A percentile compares a stretch with the other conserved stretches of the same genome.
phyloP scores from a whole-genome alignment of 352 stramenopile genomes.

The Pythium utonaiense region DNA sequence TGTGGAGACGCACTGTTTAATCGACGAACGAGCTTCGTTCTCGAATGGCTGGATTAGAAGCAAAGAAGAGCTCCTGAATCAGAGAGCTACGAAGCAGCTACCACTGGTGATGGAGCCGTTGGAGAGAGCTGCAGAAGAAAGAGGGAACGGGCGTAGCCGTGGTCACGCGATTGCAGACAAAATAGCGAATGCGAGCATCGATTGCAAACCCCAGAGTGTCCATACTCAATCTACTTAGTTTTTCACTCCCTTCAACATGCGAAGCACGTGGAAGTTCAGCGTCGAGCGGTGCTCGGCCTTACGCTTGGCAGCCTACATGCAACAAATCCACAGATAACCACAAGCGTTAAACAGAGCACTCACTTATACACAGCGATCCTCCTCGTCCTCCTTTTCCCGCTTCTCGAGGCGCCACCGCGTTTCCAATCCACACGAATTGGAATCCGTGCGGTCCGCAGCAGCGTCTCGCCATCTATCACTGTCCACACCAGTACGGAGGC shows the following conservation, averaged over 20 bases:
- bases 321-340: not conserved
- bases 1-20: too few relatives aligned
- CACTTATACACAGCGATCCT: too few relatives aligned
- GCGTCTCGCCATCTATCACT: not conserved
- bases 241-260: constrained; percentile 78
- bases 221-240: constrained; percentile 18
- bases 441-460: not conserved
- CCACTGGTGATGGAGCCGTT: too few relatives aligned
- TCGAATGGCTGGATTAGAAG: too few relatives aligned
- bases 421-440: not conserved
- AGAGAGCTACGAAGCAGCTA: too few relatives aligned
- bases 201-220: not conserved
- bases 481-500: not conserved
- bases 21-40: too few relatives aligned
- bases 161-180: too few relatives aligned
- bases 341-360: not conserved
- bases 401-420: not conserved
- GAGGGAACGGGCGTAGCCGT: too few relatives aligned
- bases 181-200: not conserved
- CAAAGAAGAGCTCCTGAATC: too few relatives aligned
- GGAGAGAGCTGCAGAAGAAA: too few relatives aligned
- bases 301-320: constrained; percentile 45
- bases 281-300: constrained; percentile 74
- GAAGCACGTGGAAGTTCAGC: constrained; percentile 87
- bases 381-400: too few relatives aligned